Evolutionary conservation across 2,329 filamentous ascomycete genomes (phyloP), one percentile per base, ranked within the genome.

Genomic region (Hypocreales sp.): DNA sequence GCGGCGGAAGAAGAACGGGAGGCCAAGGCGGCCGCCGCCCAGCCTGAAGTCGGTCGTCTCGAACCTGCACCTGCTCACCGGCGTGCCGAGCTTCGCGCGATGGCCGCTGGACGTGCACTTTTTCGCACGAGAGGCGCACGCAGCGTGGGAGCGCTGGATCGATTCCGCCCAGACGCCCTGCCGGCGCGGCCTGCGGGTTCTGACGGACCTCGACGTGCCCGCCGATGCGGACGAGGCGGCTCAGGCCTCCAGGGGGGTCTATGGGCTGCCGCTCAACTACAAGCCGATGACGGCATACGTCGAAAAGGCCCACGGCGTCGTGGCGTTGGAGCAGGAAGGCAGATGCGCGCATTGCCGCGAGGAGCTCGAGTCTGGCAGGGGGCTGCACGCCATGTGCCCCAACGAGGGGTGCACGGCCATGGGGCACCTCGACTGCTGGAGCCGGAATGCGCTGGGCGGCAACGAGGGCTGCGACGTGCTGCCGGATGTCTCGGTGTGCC

Each of bases 21-120:
- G 60, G 11, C 66, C 69, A 4, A 65, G 57, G 24, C 60, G 70
- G 17, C 73, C 77, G 7, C 50, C 55, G 3, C 59, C 64, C 17
- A 77, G 64, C 11, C 47, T 93, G 24, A 64, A 57, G 15, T 79
- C 79, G 4, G 64, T 82, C 21, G 48, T 95, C 16, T 75, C 77
- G 4, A 90, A 92, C 41, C 51, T 95, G 15, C 80, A 93, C 46
- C 59, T 90, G 3, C 61, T 98, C 1, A 62, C 92, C 2, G 67
- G 78, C 1, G 79, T 84, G 3, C 66, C 71, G 3, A 90, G 81
- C 48, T 95, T 95, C 46, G 58, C 61, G 11, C 61, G 73, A 24
- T 93, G 84, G 87, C 87, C 87, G 13, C 58, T 98, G 28, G 68
- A 68, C 28, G 47, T 94, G 25, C 74, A 79, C 15, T 87, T 95